These are phyloP conservation scores for Hypocrella siamensis DNA, from an alignment of 2,329 filamentous ascomycete species.

Conservation along the genomic window DNA sequence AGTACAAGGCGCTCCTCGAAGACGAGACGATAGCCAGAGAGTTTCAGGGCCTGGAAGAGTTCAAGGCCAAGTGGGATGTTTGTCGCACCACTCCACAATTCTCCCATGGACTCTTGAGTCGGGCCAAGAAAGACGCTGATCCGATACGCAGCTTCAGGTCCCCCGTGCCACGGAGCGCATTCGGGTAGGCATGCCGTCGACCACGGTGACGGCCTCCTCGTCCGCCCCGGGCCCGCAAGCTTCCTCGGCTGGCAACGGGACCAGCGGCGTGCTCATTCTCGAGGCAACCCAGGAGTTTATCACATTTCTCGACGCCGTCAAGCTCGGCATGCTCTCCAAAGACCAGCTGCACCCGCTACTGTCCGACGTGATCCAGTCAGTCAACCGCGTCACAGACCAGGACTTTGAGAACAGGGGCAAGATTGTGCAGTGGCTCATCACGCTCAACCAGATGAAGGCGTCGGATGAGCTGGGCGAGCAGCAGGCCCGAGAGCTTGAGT, in stretches of 20 bases:
- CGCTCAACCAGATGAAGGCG: slow-evolving; percentile 93
- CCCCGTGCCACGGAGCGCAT: slow-evolving; percentile 87
- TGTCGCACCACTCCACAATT: slow-evolving; percentile 15
- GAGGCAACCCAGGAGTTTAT: slow-evolving; percentile 97
- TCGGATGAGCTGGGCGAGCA: slow-evolving; percentile 80
- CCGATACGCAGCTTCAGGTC: slow-evolving; percentile 58
- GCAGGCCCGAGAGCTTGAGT: slow-evolving; percentile 73
- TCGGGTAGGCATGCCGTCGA: slow-evolving; percentile 83
- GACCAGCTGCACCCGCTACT: slow-evolving; percentile 91
- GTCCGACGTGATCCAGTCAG: slow-evolving; percentile 89
- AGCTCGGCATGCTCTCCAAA: slow-evolving; percentile 82
- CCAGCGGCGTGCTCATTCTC: slow-evolving; percentile 55
- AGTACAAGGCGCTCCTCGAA: slow-evolving; percentile 87
- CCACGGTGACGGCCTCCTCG: slow-evolving; percentile 44
- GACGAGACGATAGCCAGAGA: slow-evolving; percentile 82
- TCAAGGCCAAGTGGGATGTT: slow-evolving; percentile 87
- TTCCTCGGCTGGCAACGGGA: slow-evolving; percentile 27
- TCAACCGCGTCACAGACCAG: slow-evolving; percentile 89
- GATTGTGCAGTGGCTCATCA: slow-evolving; percentile 97
- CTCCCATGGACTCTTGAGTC: not conserved
- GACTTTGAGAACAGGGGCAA: slow-evolving; percentile 94
- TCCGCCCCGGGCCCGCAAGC: slow-evolving; percentile 26
- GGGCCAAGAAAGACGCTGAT: too few relatives aligned
- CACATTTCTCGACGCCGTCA: slow-evolving; percentile 88
- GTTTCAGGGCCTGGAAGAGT: slow-evolving; percentile 78